Evolutionary conservation across 2,329 filamentous ascomycete species (phyloP), one percentile per base, ranked within the genome.

Genomic region (Neofusicoccum umdonicola): DNA sequence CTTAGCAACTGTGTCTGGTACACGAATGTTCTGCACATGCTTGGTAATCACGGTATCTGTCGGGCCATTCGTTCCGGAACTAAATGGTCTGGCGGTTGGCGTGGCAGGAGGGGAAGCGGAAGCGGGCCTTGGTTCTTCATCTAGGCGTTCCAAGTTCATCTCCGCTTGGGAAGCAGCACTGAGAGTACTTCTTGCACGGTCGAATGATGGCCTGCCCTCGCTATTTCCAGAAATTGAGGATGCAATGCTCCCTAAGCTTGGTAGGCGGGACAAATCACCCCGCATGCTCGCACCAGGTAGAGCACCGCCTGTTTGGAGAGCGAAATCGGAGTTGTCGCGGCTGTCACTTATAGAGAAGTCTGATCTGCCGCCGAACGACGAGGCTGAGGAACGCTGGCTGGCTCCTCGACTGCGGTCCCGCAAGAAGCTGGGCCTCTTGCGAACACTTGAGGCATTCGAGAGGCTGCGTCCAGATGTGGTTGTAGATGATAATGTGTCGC

Each of bases 41-140:
- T 92, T 90, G 48, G 93, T 88, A 71, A 97, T 90, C 58, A 93
- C 88, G 2, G 93, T 97, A 73, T 97, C 93, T 1, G 92, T 95
- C 2, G 91, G 91, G 6, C 89, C 86, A 19, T 84, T 81, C 11
- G 74, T 71, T 50, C 75, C 74, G 70, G 71, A 77, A 77, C 68
- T 85, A 80, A 72, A 82, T 82, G 66, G 88, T 81, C 75, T 85
- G 22, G 56, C 42, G 27, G 56, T 60, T 1, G 94, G 94, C 2
- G 93, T 97, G 68, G 85, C 85, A 6, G 92, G 85, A 2, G 78
- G 80, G 1, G 79, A 82, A 52, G 73, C 57, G 75, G 73, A 70
- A 80, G 80, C 83, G 76, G 54, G 75, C 70, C 64, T 37, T 77
- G 71, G 80, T 70, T 89, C 87, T 70, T 90, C 87, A 31, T 86